These are phyloP conservation scores for Penicillium sp. DNA, from an alignment of 2,329 filamentous ascomycete genomes.

Conservation along the genomic window DNA sequence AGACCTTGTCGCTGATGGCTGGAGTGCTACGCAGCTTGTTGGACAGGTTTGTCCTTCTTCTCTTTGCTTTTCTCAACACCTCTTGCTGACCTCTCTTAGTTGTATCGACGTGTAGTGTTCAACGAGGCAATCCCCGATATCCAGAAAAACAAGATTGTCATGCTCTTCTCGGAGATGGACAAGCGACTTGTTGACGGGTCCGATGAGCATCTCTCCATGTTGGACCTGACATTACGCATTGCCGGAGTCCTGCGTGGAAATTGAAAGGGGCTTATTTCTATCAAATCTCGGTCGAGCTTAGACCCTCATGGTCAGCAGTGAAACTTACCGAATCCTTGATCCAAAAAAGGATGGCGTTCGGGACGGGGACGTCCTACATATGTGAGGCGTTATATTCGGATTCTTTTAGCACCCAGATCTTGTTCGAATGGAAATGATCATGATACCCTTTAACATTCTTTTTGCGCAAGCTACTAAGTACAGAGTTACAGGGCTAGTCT, in stretches of 20 bases:
- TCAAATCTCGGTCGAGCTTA: neutral
- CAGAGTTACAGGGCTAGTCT: neutral
- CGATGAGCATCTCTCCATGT: conserved; percentile 87
- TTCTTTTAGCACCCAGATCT: conserved; percentile 5
- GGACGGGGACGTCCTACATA: neutral
- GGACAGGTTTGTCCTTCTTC: conserved; percentile 59
- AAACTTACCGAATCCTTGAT: neutral
- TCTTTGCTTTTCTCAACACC: neutral
- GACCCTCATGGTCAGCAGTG: neutral
- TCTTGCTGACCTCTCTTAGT: conserved; percentile 12
- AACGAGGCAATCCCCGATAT: conserved; percentile 79
- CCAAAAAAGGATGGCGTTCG: conserved; percentile 4
- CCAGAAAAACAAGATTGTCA: conserved; percentile 86
- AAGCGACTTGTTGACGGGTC: conserved; percentile 92
- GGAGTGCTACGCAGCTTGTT: conserved; percentile 89
- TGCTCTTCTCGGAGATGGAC: conserved; percentile 89
- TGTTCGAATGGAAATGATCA: conserved; percentile 10
- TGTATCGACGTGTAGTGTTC: conserved; percentile 74
- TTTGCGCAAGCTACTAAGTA: neutral
- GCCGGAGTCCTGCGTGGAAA: conserved; percentile 61
- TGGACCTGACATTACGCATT: conserved; percentile 81
- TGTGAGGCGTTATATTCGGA: conserved; percentile 2
- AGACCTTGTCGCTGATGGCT: conserved; percentile 91
- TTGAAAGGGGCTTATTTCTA: conserved; percentile 6
- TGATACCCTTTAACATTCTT: conserved; percentile 5